A percentile compares a stretch with the other conserved stretches of the same genome.
phyloP scores from a whole-genome alignment of 257 asterid genomes.

The Haberlea rhodopensis region DNA sequence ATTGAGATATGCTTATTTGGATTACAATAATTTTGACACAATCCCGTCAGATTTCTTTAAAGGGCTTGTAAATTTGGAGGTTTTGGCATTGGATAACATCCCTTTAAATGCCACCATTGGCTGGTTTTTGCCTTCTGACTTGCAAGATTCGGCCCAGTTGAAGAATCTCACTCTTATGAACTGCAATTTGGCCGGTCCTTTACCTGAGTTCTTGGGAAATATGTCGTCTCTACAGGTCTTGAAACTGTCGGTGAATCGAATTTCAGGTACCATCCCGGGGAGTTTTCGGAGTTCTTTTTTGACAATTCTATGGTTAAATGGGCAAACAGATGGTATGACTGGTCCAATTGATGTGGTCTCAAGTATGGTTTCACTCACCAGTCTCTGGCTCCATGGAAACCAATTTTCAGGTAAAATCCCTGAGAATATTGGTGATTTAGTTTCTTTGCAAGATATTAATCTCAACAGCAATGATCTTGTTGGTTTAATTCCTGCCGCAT shows the following conservation, averaged over 20 bases:
- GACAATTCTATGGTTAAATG: constrained; percentile 58
- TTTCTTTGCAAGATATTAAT: constrained; percentile 51
- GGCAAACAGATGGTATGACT: constrained; percentile 62
- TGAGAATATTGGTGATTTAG: constrained; percentile 46
- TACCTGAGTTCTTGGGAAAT: constrained; percentile 71
- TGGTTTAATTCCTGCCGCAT: constrained; percentile 64
- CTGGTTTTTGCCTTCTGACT: constrained; percentile 63
- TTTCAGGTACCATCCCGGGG: constrained; percentile 63
- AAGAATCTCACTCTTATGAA: constrained; percentile 58
- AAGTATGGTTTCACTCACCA: constrained; percentile 58
- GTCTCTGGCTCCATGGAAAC: constrained; percentile 88
- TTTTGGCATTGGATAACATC: constrained; percentile 64
- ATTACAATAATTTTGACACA: constrained; percentile 62
- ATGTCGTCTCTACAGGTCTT: constrained; percentile 75
- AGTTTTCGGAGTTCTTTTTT: constrained; percentile 55
- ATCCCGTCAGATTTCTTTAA: constrained; percentile 77
- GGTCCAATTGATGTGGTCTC: constrained; percentile 64
- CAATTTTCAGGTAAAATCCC: constrained; percentile 82
- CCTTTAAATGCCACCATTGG: constrained; percentile 72
- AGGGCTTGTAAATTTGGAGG: constrained; percentile 76
- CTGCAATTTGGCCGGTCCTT: constrained; percentile 63
- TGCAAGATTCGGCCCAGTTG: constrained; percentile 63
- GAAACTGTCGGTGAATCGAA: constrained; percentile 48
- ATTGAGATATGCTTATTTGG: constrained; percentile 68
- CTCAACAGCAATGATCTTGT: constrained; percentile 72